These are phyloP conservation scores for Penicillium italicum DNA, from an alignment of 2,329 filamentous ascomycete species.

Conservation along the genomic window DNA sequence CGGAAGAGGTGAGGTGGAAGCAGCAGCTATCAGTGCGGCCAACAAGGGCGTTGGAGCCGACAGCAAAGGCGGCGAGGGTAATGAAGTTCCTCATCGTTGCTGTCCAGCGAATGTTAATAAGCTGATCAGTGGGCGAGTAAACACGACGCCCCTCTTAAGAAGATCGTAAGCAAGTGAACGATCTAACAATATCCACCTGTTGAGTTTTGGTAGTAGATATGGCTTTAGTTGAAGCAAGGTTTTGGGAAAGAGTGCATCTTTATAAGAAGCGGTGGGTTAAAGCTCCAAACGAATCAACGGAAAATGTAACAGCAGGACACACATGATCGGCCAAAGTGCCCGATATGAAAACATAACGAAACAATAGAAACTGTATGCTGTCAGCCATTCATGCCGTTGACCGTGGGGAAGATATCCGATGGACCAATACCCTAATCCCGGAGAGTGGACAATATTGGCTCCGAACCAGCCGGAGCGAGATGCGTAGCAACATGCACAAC, in stretches of 20 bases:
- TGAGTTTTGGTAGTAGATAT: neutral
- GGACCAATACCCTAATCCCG: slow-evolving; percentile 6
- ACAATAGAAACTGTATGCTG: slow-evolving; percentile 13
- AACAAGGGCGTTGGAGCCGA: slow-evolving; percentile 44
- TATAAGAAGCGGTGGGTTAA: slow-evolving; percentile 16
- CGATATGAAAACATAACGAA: slow-evolving; percentile 13
- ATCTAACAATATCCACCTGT: neutral
- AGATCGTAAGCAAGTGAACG: neutral
- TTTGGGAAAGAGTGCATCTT: slow-evolving; percentile 7
- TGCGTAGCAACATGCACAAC: slow-evolving; percentile 13
- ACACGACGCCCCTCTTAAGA: neutral
- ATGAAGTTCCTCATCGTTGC: slow-evolving; percentile 39
- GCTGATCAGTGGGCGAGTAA: slow-evolving; percentile 10
- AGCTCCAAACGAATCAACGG: slow-evolving; percentile 2
- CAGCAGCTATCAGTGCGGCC: slow-evolving; percentile 44
- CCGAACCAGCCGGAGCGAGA: slow-evolving; percentile 21
- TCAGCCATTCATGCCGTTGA: slow-evolving; percentile 3
- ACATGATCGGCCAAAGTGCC: slow-evolving; percentile 11
- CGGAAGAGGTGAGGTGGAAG: slow-evolving; percentile 53
- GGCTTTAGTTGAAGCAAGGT: neutral
- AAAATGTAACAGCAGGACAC: neutral
- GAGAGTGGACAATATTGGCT: slow-evolving; percentile 7
- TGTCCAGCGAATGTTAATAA: neutral
- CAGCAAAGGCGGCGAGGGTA: slow-evolving; percentile 38
- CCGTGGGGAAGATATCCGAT: slow-evolving; percentile 5